Evolutionary conservation across 192 early-diverging fungal genomes (phyloP).

Genomic region (Spizellomyces punctatus): DNA sequence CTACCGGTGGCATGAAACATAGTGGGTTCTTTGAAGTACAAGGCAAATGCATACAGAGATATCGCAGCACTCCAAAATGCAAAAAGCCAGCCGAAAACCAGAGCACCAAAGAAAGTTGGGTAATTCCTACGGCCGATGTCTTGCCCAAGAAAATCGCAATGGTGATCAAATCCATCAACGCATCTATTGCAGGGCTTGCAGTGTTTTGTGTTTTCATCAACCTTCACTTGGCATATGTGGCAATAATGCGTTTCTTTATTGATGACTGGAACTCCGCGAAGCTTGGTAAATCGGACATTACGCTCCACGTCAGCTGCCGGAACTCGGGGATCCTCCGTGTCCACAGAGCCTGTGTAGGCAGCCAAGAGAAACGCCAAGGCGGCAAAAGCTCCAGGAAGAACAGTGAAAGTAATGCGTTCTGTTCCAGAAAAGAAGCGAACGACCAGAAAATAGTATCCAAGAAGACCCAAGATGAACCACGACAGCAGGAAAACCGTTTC

Average conservation of each 20-base stretch:
- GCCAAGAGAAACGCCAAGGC: constrained; percentile 26
- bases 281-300: constrained; percentile 51
- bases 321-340: constrained; percentile 45
- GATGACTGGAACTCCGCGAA: constrained; percentile 50
- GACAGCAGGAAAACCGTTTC: constrained; percentile 30
- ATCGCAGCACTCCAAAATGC: constrained; percentile 13
- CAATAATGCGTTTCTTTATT: constrained; percentile 45
- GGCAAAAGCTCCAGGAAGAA: constrained; percentile 14
- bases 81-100: constrained; percentile 26
- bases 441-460: constrained; percentile 37
- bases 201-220: constrained; percentile 45
- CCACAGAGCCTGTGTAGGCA: constrained; percentile 42
- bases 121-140: constrained; percentile 54
- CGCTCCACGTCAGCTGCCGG: constrained; percentile 26
- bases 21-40: constrained; percentile 36
- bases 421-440: constrained; percentile 19
- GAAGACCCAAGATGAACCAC: constrained; percentile 38
- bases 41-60: constrained; percentile 31
- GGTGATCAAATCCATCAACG: constrained; percentile 54
- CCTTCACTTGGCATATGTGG: constrained; percentile 51
- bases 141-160: constrained; percentile 50
- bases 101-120: constrained; percentile 34
- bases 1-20: constrained; percentile 11
- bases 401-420: constrained; percentile 17
- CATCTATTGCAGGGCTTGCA: constrained; percentile 64